These are phyloP conservation scores for Trichosanthes truncata DNA, from an alignment of 306 rosid genomes.

Conservation along the genomic window DNA sequence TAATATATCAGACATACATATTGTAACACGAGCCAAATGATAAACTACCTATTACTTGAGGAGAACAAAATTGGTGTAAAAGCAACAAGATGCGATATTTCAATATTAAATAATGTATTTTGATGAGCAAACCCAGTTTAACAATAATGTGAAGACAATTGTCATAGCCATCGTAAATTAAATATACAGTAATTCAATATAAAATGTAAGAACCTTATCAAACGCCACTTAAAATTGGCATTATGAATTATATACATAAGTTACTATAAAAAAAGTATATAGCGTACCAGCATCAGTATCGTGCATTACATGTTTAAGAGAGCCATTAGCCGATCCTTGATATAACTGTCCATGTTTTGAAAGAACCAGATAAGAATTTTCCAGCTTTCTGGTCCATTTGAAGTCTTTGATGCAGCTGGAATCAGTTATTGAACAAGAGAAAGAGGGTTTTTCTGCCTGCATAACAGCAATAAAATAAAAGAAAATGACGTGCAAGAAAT, in stretches of 20 bases:
- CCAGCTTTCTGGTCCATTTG: conserved; percentile 48
- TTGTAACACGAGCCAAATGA: background rate
- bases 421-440: conserved; percentile 39
- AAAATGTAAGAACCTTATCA: background rate
- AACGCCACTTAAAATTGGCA: background rate
- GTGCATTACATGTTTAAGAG: conserved; percentile 41
- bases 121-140: background rate
- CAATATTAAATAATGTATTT: background rate
- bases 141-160: background rate
- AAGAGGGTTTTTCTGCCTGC: conserved; percentile 47
- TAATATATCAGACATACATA: background rate
- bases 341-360: conserved; percentile 47
- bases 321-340: conserved; percentile 36
- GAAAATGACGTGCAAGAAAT: background rate
- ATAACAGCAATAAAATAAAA: conserved; percentile 10
- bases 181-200: background rate
- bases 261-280: background rate
- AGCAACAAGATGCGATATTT: background rate
- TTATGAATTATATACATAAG: background rate
- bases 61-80: background rate
- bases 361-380: conserved; percentile 49
- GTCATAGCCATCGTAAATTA: background rate
- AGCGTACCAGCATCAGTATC: conserved; percentile 74
- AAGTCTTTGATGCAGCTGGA: conserved; percentile 52
- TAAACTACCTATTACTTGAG: background rate